Percentiles rank a stretch among this genome's conserved stretches.
These are phyloP conservation scores for Colletotrichum simmondsii DNA, from an alignment of 2,329 filamentous ascomycete genomes.

Conservation along the genomic window DNA sequence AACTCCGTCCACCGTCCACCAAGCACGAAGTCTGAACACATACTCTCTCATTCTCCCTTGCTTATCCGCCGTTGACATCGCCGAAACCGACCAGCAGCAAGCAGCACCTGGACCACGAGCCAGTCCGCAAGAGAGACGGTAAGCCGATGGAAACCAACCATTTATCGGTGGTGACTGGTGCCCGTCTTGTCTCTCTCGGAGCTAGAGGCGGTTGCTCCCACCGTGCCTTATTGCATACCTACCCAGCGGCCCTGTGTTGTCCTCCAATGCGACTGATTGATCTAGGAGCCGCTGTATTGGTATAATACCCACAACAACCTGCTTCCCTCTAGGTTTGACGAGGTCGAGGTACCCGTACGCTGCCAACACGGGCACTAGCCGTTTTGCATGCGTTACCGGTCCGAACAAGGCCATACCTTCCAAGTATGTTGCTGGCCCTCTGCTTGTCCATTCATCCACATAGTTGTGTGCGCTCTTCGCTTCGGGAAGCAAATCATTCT, in stretches of 20 bases:
- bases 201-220: neutral
- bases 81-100: neutral
- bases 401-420: neutral
- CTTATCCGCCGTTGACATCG: neutral
- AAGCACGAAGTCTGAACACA: neutral
- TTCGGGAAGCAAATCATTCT: neutral
- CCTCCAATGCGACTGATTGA: neutral
- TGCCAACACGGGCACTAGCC: neutral
- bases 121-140: neutral
- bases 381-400: conserved; percentile 10
- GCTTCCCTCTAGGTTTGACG: neutral
- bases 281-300: neutral
- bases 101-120: neutral
- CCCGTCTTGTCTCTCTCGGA: neutral
- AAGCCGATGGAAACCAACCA: neutral
- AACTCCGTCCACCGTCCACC: no score
- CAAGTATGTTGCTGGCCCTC: neutral
- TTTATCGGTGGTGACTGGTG: neutral
- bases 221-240: neutral
- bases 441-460: neutral
- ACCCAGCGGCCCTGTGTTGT: no score
- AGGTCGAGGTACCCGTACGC: neutral
- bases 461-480: neutral
- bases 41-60: neutral
- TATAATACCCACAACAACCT: neutral